These are phyloP conservation scores for Beauveria asiatica DNA, from an alignment of 2,329 filamentous ascomycete species.

Conservation along the genomic window DNA sequence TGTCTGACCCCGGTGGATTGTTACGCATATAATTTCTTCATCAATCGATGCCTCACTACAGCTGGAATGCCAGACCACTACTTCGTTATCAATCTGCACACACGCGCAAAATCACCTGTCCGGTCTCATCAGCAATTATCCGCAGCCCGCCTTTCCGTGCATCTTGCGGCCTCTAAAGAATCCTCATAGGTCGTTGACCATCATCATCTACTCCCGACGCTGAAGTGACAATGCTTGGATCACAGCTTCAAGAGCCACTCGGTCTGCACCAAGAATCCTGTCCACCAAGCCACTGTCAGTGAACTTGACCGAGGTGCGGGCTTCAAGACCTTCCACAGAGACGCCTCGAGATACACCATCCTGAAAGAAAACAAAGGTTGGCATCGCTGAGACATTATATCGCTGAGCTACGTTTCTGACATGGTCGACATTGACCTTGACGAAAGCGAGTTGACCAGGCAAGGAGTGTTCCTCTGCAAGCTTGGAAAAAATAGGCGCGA, in stretches of 20 bases:
- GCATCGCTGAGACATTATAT: slow-evolving; percentile 78
- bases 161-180: too few relatives aligned
- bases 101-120: too few relatives aligned
- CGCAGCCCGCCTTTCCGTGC: too few relatives aligned
- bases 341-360: slow-evolving; percentile 43
- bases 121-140: too few relatives aligned
- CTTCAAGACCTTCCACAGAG: slow-evolving; percentile 16
- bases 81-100: too few relatives aligned
- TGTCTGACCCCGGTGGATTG: too few relatives aligned
- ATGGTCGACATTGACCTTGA: slow-evolving; percentile 84
- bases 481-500: slow-evolving; percentile 57
- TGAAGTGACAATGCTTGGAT: slow-evolving; percentile 16
- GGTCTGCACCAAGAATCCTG: slow-evolving; percentile 23
- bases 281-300: slow-evolving; percentile 21
- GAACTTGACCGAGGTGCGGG: slow-evolving; percentile 16
- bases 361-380: slow-evolving; percentile 79
- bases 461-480: slow-evolving; percentile 16
- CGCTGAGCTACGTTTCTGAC: slow-evolving; percentile 65
- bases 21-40: too few relatives aligned
- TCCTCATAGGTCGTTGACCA: too few relatives aligned
- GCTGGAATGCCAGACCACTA: too few relatives aligned
- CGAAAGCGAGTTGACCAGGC: slow-evolving; percentile 56
- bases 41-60: too few relatives aligned
- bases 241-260: slow-evolving; percentile 19
- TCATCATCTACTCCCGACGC: too few relatives aligned